Conservation (phyloP, 441 rosid species). For the Gossypium gossypioides region DNA sequence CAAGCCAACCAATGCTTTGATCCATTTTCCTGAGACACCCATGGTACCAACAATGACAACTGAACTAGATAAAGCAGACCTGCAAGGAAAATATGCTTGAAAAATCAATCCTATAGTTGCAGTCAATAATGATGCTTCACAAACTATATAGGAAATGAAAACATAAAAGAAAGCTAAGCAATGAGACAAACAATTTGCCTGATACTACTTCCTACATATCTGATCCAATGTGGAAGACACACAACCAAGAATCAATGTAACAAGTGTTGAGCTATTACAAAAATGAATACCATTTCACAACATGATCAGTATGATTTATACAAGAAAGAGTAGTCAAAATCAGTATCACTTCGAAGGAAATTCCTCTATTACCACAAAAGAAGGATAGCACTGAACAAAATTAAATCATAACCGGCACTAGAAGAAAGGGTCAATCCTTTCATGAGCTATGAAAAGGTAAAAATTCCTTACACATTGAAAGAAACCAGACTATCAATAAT, state of each 20-base stretch:
- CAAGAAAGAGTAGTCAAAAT: not conserved
- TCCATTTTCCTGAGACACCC: slow-evolving; percentile 96
- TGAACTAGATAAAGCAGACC: slow-evolving; percentile 19
- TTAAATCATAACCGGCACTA: not conserved
- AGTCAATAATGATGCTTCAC: not conserved
- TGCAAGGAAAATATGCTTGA: slow-evolving; percentile 19
- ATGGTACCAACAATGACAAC: slow-evolving; percentile 23
- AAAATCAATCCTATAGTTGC: slow-evolving; percentile 5
- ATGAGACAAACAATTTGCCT: not conserved
- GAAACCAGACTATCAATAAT: not conserved
- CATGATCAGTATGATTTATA: not conserved
- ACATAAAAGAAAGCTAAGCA: not conserved
- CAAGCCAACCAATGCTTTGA: slow-evolving; percentile 78
- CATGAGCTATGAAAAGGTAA: not conserved
- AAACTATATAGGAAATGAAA: not conserved
- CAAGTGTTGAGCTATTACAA: not conserved
- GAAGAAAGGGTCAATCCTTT: not conserved
- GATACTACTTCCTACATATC: not conserved
- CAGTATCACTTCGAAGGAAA: not conserved
- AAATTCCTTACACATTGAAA: not conserved
- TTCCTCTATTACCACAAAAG: not conserved
- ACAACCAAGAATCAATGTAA: not conserved
- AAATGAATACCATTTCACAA: not conserved
- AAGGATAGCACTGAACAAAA: not conserved
- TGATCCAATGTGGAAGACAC: not conserved